Conservation (phyloP, 1,284 basidiomycete genomes). For the Trichosporon coremiiforme region DNA sequence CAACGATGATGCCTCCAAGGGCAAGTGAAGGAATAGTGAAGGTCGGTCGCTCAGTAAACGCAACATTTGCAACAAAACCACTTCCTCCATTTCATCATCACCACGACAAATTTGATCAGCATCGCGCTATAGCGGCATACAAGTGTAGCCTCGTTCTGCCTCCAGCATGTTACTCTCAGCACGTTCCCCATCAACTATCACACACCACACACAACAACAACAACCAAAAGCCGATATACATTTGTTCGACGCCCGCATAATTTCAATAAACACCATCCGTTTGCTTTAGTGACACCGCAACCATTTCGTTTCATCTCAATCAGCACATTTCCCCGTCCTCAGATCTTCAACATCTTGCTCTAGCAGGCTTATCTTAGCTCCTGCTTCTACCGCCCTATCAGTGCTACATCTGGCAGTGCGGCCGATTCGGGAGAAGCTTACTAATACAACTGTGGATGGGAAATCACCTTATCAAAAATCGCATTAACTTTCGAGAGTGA, state of each 20-base stretch:
- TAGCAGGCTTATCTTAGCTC: not conserved
- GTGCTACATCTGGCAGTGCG: not conserved
- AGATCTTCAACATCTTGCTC: not conserved
- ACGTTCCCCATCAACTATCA: not conserved
- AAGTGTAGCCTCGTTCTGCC: not conserved
- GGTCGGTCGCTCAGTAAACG: not conserved
- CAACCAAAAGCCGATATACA: constrained; percentile 6
- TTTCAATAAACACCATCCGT: constrained; percentile 11
- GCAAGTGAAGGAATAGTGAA: not conserved
- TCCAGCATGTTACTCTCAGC: constrained; percentile 1
- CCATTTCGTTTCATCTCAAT: constrained; percentile 19
- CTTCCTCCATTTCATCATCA: not conserved
- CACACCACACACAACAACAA: not conserved
- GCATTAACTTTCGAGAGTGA: constrained; percentile 3
- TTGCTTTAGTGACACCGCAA: constrained; percentile 7
- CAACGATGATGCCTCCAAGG: constrained; percentile 22
- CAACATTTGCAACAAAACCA: not conserved
- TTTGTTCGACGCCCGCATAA: constrained; percentile 14
- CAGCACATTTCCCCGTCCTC: constrained; percentile 12
- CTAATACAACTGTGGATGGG: not conserved
- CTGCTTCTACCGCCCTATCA: not conserved
- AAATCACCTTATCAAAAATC: constrained; percentile 14
- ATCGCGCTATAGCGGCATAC: not conserved
- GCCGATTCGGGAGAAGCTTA: not conserved
- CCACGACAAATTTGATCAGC: not conserved